Conservation (phyloP, 1,284 basidiomycete species). For the Trametes polyzona region DNA sequence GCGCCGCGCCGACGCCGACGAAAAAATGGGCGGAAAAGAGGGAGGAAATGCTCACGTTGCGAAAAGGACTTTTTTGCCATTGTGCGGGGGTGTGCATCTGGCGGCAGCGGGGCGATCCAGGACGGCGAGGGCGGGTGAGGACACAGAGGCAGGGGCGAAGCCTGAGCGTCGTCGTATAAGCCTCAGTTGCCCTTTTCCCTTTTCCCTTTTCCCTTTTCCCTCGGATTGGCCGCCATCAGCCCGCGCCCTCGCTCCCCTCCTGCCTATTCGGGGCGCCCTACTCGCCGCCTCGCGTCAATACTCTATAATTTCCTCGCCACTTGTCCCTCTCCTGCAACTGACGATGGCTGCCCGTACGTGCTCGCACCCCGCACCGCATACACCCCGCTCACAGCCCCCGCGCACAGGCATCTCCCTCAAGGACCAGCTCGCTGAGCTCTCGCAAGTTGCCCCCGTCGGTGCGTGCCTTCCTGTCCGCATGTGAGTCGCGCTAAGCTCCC, state of each 20-base stretch:
- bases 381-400: constrained; percentile 15
- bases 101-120: constrained; percentile 34
- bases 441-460: constrained; percentile 73
- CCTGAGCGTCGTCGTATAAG: too few species aligned
- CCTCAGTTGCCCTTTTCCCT: constrained; percentile 5
- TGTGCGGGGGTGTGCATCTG: constrained; percentile 36
- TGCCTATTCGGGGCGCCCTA: too few species aligned
- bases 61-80: constrained; percentile 41
- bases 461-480: constrained; percentile 29
- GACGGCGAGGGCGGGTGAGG: constrained; percentile 29
- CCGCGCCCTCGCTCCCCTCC: constrained; percentile 7
- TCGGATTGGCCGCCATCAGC: background rate
- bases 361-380: constrained; percentile 17
- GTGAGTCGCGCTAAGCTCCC: constrained; percentile 18
- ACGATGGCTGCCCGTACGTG: constrained; percentile 27
- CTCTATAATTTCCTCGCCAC: background rate
- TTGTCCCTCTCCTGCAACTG: background rate
- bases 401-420: constrained; percentile 67
- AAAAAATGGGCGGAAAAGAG: constrained; percentile 6
- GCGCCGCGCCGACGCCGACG: constrained; percentile 1
- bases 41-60: constrained; percentile 36
- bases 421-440: constrained; percentile 81
- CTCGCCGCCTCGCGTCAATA: too few species aligned
- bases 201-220: background rate
- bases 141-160: constrained; percentile 23